phyloP scores from a whole-genome alignment of 2,329 filamentous ascomycete species.

The Colletotrichum shisoi region DNA sequence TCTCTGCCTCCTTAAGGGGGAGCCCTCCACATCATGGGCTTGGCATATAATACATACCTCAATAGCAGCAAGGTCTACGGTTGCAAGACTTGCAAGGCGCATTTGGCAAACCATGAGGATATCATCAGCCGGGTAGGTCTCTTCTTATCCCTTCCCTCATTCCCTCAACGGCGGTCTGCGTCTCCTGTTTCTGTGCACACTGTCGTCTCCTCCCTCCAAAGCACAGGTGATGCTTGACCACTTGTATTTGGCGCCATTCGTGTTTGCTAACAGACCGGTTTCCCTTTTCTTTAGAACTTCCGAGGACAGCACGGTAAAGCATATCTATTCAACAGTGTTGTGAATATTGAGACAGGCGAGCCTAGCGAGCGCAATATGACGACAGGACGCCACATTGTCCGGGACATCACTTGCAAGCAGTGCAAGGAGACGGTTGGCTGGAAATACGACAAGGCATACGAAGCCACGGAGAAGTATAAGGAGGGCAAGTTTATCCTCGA shows the following conservation, averaged over 20 bases:
- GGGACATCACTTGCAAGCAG: slow-evolving; percentile 89
- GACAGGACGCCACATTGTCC: slow-evolving; percentile 90
- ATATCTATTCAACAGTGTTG: slow-evolving; percentile 92
- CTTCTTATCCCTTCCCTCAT: neutral
- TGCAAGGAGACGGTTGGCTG: slow-evolving; percentile 94
- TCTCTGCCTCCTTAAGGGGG: slow-evolving; percentile 11
- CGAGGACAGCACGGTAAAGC: slow-evolving; percentile 98
- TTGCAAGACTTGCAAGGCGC: slow-evolving; percentile 94
- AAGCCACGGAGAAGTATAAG: slow-evolving; percentile 94
- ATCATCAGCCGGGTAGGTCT: slow-evolving; percentile 86
- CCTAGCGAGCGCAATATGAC: slow-evolving; percentile 98
- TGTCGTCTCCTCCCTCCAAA: neutral
- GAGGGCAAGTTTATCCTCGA: slow-evolving; percentile 98
- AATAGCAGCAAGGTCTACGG: slow-evolving; percentile 87
- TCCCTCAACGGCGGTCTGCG: neutral
- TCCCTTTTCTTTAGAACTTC: slow-evolving; percentile 74
- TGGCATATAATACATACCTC: slow-evolving; percentile 91
- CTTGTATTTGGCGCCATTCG: neutral
- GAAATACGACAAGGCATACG: slow-evolving; percentile 99
- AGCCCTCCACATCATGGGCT: slow-evolving; percentile 70
- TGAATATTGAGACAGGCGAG: slow-evolving; percentile 85
- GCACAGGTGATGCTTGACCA: neutral
- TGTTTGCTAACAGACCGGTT: neutral
- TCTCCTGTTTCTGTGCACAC: neutral
- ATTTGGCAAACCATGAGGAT: slow-evolving; percentile 93